Evolutionary conservation across 2,329 filamentous ascomycete genomes (phyloP), one percentile per base, ranked within the genome.

Genomic region (Colletotrichum paranaense): DNA sequence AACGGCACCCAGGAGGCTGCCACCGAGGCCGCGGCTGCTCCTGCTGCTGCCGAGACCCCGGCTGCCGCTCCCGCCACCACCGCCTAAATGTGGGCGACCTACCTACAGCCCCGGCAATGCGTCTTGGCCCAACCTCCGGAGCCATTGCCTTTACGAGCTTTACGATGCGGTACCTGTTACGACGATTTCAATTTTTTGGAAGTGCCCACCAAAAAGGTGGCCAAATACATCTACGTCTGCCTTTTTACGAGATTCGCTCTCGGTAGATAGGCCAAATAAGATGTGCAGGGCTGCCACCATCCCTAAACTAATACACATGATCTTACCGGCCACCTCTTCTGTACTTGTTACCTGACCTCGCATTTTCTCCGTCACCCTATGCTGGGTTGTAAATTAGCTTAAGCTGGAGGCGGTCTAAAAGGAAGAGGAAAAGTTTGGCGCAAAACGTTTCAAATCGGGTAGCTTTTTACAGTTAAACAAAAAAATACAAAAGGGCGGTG

Each of bases 1-100:
- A 84, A 85, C 77, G 84, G 82, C 74, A 84, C 88, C 74, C 78
- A 81, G 68, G 82, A 82, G 76, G 73, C 78, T 68, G 75, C 76
- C 57, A 74, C 77, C 55, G 73, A 78, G 38, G 63, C 75, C 62
- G 63, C 76, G 12, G 76, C 73, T 38, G 62, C 76, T 19, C 67
- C 75, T 30, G 72, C 75, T 35, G 76, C 77, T 53, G 74, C 77
- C 62, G 73, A 76, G 49, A 75, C 80, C 38, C 77, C 68, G 24
- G 73, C 73, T 35, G 67, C 66, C 52, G 76, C 79, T 74, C 75
- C 74, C 57, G 72, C 75, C 73, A 76, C 79, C 74, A 78, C 80
- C 72, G 81, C 81, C 71, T 84, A 84, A 79, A 73, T 57, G n/a
- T 35, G 65, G 62, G 67, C 52, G 55, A 67, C 22, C 26, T 64